Evolutionary conservation across 176 grass and related monocot genomes (phyloP).

Genomic region (Bothriochloa decipiens): DNA sequence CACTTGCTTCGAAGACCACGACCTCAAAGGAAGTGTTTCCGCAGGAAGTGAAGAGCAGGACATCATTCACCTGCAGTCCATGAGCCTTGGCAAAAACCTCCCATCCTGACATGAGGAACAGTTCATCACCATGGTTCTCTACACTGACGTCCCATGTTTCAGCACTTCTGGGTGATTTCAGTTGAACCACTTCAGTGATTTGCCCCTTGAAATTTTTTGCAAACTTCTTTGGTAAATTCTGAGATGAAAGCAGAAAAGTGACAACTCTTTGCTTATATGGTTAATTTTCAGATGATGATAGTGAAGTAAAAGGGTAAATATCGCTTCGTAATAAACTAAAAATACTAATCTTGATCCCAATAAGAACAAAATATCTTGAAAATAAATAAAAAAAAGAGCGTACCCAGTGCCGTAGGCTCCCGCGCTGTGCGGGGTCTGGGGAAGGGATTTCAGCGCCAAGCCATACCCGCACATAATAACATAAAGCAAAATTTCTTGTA

Average conservation of each 20-base stretch:
- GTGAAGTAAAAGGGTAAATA: neutral
- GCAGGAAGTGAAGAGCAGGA: slow-evolving; percentile 52
- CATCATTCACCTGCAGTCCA: slow-evolving; percentile 47
- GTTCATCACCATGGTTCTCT: slow-evolving; percentile 7
- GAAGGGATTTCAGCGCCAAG: no score
- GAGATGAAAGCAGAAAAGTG: neutral
- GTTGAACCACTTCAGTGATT: slow-evolving; percentile 29
- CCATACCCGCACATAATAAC: no score
- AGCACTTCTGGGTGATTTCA: slow-evolving; percentile 37
- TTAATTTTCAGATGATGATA: neutral
- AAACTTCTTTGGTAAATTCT: slow-evolving; percentile 57
- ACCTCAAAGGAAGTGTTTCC: slow-evolving; percentile 53
- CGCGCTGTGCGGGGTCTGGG: no score
- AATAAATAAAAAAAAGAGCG: no score
- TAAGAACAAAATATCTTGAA: neutral
- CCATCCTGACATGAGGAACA: slow-evolving; percentile 51
- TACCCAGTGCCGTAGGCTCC: no score
- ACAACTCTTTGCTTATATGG: neutral
- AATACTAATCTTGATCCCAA: no score
- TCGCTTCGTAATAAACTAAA: neutral
- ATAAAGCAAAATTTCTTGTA: neutral
- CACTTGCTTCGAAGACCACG: slow-evolving; percentile 44
- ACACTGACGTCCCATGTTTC: slow-evolving; percentile 42
- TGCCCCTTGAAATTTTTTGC: slow-evolving; percentile 40
- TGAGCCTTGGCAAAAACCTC: slow-evolving; percentile 58